Base-by-base conservation (phyloP, 1,284 basidiomycete species). In the Malassezia equina region DNA sequence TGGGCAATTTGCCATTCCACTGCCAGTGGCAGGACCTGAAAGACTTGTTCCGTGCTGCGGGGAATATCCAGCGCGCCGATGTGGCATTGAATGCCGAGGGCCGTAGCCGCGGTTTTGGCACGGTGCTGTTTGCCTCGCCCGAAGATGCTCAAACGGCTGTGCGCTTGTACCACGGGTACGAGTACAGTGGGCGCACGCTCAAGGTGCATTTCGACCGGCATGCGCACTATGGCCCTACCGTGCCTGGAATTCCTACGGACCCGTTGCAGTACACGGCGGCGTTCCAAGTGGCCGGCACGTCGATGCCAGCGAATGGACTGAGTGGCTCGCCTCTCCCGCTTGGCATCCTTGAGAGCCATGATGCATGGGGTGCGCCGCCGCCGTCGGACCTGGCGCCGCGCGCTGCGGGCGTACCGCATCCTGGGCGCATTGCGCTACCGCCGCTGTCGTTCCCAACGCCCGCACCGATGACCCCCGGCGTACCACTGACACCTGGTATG, bases 41-140 rank as follows among this genome's bases (percentile, higher is more conserved):
- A 47, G 71, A 74, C 40, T 49, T 69, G 34, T 68, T 70, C 46
- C 64, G 67, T 15, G 64, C 66, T 5, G 67, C 68, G 0, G 73
- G 70, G 44, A 93, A 90, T 0, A 90, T 98, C 51, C 80, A 95
- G 19, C 84, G 93, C 31, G 91, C 93, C 7, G 93, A 95, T 71
- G 89, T 94, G 47, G 87, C 86, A 12, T 80, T 94, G 1, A 88
- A 88, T 1, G 86, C 87, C 1, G 90, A 94, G 72, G 93, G 93
- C 69, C 81, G 90, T 64, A 89, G 86, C 53, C 81, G 89, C 54
- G 91, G 91, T 0, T 90, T 90, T 69, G 91, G 91, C 19, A 94
- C 89, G 3, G 90, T 95, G 7, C 80, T 95, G 19, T 83, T 94
- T 60, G 88, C 88, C 1, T 86, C 84, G 29, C 85, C 87, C 29